Conservation (phyloP, 495 filamentous ascomycete genomes). For the Paragyromitra xinjiangensis region DNA sequence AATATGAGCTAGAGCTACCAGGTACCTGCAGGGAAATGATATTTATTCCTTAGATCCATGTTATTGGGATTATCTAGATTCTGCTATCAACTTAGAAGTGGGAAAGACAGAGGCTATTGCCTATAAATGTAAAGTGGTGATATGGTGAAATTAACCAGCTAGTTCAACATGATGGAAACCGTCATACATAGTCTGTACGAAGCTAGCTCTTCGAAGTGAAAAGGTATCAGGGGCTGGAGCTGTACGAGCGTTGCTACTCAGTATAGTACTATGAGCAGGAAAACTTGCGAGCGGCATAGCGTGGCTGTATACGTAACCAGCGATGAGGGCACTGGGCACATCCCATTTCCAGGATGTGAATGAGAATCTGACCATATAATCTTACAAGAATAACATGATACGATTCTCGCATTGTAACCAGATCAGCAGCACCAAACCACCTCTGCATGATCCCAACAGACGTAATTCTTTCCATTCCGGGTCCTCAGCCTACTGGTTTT, state of each 20-base stretch:
- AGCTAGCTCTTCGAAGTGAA: neutral
- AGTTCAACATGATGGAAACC: neutral
- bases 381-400: constrained; percentile 16
- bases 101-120: too few species aligned
- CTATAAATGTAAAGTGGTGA: neutral
- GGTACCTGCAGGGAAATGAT: neutral
- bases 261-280: neutral
- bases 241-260: neutral
- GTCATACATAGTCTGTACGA: neutral
- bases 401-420: constrained; percentile 1
- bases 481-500: neutral
- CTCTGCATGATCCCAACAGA: neutral
- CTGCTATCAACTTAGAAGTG: neutral
- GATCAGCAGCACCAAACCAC: neutral
- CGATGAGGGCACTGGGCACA: neutral
- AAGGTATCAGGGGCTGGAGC: neutral
- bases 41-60: neutral
- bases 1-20: neutral
- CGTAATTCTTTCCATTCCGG: neutral
- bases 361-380: neutral
- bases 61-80: neutral
- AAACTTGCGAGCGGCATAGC: neutral
- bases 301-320: neutral
- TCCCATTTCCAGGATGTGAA: neutral
- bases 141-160: neutral